Conservation (phyloP, 495 filamentous ascomycete species). For the Amorphotheca resinae region DNA sequence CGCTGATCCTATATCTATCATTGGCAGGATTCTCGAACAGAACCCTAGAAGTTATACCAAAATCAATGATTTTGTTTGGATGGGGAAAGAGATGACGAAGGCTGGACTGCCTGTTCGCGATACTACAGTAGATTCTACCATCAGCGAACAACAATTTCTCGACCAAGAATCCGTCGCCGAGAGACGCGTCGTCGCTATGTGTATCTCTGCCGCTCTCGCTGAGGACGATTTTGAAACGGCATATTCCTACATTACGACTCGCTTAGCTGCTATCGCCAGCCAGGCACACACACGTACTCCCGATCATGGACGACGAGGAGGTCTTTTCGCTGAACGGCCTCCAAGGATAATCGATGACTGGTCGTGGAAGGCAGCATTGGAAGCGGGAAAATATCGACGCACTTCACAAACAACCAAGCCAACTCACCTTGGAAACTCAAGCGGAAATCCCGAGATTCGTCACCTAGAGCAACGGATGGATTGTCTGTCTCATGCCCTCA, state of each 20-base stretch:
- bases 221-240: constrained; percentile 95
- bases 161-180: constrained; percentile 31
- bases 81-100: constrained; percentile 65
- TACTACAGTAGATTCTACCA: constrained; percentile 11
- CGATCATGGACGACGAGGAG: constrained; percentile 6
- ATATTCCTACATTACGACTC: constrained; percentile 83
- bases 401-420: constrained; percentile 30
- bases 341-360: constrained; percentile 51
- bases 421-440: constrained; percentile 40
- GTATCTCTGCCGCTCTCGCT: constrained; percentile 71
- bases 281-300: constrained; percentile 29
- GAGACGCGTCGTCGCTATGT: constrained; percentile 71
- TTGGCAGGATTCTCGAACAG: constrained; percentile 78
- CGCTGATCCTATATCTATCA: constrained; percentile 68
- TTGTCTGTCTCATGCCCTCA: constrained; percentile 71
- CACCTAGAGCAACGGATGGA: constrained; percentile 79
- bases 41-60: constrained; percentile 78
- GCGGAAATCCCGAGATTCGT: constrained; percentile 43
- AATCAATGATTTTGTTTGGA: constrained; percentile 68
- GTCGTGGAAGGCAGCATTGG: constrained; percentile 85
- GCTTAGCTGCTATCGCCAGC: constrained; percentile 26
- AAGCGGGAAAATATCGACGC: constrained; percentile 68
- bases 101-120: constrained; percentile 42
- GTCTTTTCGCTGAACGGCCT: constrained; percentile 9
- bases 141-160: constrained; percentile 19